A percentile compares a stretch with the other conserved stretches of the same genome.
Conservation (phyloP, 306 rosid species). For the Ormosia emarginata region DNA sequence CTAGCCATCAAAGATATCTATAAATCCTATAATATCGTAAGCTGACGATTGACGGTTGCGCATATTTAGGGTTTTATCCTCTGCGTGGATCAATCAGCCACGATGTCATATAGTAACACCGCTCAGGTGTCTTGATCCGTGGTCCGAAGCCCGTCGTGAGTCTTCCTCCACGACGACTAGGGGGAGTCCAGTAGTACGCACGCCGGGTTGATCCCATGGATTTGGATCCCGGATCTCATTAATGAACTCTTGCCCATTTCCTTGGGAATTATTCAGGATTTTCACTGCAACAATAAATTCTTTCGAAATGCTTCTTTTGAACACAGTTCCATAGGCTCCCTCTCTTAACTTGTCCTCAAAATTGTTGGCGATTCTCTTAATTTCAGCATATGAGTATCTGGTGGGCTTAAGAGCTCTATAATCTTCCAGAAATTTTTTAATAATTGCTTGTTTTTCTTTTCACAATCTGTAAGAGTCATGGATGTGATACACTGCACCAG, state of each 20-base stretch:
- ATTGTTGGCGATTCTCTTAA: conserved; percentile 34
- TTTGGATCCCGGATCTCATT: no score
- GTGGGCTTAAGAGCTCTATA: conserved; percentile 43
- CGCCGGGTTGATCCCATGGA: no score
- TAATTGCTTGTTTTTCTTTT: conserved; percentile 12
- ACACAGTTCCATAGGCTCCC: conserved; percentile 43
- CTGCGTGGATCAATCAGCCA: no score
- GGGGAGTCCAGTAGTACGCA: no score
- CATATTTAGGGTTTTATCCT: no score
- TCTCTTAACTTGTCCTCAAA: conserved; percentile 37
- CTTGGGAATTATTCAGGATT: background rate
- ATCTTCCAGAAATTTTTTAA: conserved; percentile 33
- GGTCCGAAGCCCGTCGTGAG: no score
- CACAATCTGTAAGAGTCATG: background rate
- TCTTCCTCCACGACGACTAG: no score
- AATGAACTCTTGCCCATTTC: conserved; percentile 31
- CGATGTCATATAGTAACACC: no score
- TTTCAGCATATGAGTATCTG: conserved; percentile 37
- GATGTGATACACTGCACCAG: background rate
- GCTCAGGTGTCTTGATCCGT: no score
- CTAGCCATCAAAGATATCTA: no score
- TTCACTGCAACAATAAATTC: conserved; percentile 28
- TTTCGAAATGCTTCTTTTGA: conserved; percentile 28
- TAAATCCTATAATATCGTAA: no score
- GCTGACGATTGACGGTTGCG: no score